These are phyloP conservation scores for Diversispora eburnea DNA, from an alignment of 192 early-diverging fungal genomes.

Conservation along the genomic window DNA sequence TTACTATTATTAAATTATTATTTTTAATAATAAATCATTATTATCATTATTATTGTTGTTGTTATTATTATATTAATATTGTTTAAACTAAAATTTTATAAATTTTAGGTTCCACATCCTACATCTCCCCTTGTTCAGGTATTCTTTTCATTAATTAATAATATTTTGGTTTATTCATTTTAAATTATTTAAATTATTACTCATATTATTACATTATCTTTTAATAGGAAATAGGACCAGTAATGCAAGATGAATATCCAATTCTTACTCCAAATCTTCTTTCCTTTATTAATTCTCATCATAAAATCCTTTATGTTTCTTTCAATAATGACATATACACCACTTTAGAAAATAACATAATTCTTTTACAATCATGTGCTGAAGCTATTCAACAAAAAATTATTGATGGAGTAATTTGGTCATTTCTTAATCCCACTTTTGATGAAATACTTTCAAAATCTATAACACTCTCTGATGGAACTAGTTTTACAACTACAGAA, in stretches of 20 bases:
- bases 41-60: not conserved
- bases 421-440: not conserved
- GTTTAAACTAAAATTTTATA: too few relatives aligned
- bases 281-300: slow-evolving; percentile 26
- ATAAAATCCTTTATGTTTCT: slow-evolving; percentile 30
- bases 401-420: slow-evolving; percentile 40
- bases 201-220: not conserved
- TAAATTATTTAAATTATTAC: not conserved
- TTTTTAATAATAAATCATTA: not conserved
- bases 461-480: not conserved
- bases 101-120: slow-evolving; percentile 5
- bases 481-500: not conserved
- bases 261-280: not conserved
- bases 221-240: slow-evolving; percentile 33
- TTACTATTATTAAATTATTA: too few relatives aligned
- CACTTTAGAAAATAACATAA: not conserved
- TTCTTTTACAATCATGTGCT: slow-evolving; percentile 32
- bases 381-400: slow-evolving; percentile 25
- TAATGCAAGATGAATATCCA: slow-evolving; percentile 30
- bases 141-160: not conserved
- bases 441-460: not conserved
- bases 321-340: slow-evolving; percentile 33
- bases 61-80: not conserved
- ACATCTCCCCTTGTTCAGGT: slow-evolving; percentile 7
- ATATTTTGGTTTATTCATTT: not conserved